Conservation (phyloP, 352 stramenopile genomes). For the Phytophthora aleatoria region DNA sequence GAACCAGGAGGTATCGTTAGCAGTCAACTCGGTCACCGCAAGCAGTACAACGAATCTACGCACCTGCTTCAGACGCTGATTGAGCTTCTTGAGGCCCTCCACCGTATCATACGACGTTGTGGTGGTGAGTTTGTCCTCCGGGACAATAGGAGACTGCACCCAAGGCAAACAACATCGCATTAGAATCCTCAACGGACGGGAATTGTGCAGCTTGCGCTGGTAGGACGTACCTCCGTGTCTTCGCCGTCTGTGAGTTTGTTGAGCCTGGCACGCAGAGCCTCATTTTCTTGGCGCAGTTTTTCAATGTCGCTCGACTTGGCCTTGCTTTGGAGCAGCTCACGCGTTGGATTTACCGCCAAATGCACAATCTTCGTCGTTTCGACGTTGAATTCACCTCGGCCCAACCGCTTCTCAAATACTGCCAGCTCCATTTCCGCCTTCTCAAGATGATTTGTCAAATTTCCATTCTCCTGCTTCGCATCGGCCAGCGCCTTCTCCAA, state of each 20-base stretch:
- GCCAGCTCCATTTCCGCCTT: constrained; percentile 66
- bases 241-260: constrained; percentile 38
- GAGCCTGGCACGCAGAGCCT: constrained; percentile 53
- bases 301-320: constrained; percentile 42
- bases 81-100: constrained; percentile 85
- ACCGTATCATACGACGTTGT: constrained; percentile 87
- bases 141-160: constrained; percentile 18
- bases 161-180: neutral
- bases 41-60: neutral
- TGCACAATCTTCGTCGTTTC: constrained; percentile 90
- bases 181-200: neutral
- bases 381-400: constrained; percentile 77
- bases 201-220: neutral
- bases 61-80: constrained; percentile 88
- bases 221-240: constrained; percentile 34
- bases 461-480: constrained; percentile 51
- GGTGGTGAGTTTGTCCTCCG: constrained; percentile 57
- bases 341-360: constrained; percentile 82
- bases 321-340: constrained; percentile 61
- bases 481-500: constrained; percentile 53
- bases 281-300: constrained; percentile 57
- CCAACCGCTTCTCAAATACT: constrained; percentile 74
- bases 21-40: neutral
- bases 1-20: neutral
- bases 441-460: constrained; percentile 64